phyloP scores from a whole-genome alignment of 73 alveolate genomes.

The Tetrahymena borealis region DNA sequence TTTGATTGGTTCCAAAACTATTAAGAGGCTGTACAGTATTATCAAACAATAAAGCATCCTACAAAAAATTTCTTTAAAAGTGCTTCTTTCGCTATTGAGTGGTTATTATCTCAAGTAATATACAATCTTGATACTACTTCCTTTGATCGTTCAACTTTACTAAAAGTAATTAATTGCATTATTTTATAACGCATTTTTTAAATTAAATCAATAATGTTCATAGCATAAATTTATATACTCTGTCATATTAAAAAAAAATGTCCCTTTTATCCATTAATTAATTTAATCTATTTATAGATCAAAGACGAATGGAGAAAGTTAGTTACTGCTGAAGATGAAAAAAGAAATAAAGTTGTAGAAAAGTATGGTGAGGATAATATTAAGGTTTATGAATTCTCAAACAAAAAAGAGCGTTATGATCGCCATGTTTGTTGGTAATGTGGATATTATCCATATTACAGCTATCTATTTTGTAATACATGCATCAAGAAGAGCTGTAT shows the following conservation, averaged over 20 bases:
- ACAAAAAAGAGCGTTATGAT: background rate
- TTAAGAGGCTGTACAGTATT: background rate
- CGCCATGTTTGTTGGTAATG: background rate
- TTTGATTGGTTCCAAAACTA: slow-evolving; percentile 45
- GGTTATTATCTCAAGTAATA: background rate
- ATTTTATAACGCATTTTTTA: too few species aligned
- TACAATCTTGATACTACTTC: background rate
- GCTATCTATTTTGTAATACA: background rate
- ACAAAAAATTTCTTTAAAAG: background rate
- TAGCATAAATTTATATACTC: background rate
- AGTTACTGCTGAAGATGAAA: background rate
- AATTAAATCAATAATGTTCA: too few species aligned
- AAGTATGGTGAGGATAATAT: background rate
- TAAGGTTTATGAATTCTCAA: background rate
- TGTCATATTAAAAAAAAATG: background rate
- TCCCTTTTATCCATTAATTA: background rate
- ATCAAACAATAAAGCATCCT: background rate
- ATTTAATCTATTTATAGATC: too few species aligned
- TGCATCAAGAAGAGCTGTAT: background rate
- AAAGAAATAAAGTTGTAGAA: background rate
- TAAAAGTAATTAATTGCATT: background rate
- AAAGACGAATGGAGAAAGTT: background rate
- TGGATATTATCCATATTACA: background rate
- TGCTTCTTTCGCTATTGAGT: background rate
- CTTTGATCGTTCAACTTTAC: background rate